These are phyloP conservation scores for Kwoniella sp. DNA, from an alignment of 768 basidiomycete genomes.

Conservation along the genomic window DNA sequence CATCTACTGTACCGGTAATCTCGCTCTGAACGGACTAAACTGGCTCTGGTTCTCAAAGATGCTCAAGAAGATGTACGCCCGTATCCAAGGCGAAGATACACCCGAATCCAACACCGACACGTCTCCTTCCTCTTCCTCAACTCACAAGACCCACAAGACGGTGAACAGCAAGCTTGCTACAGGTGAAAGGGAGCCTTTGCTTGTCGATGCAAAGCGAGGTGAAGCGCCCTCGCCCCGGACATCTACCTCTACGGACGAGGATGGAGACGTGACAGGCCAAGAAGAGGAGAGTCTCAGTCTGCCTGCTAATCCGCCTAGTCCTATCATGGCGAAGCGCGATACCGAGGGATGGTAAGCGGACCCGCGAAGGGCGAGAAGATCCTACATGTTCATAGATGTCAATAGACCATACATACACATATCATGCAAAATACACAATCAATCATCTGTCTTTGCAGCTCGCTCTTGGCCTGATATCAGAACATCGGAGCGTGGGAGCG, in stretches of 20 bases:
- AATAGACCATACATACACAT: neutral
- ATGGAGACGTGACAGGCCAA: neutral
- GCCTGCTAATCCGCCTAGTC: conserved; percentile 29
- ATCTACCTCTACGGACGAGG: neutral
- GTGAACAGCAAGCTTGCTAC: neutral
- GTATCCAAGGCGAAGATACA: conserved; percentile 28
- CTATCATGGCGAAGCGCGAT: conserved; percentile 5
- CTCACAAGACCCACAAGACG: neutral
- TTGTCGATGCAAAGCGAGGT: conserved; percentile 1
- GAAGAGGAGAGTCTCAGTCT: conserved; percentile 21
- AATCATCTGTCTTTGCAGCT: no score
- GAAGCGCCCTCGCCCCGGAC: neutral
- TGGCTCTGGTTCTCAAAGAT: conserved; percentile 58
- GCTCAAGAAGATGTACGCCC: conserved; percentile 40
- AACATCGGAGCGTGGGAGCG: no score
- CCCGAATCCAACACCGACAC: neutral
- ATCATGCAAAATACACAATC: no score
- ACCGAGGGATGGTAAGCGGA: conserved; percentile 10
- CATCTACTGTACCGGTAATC: conserved; percentile 64
- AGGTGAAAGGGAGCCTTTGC: conserved; percentile 18
- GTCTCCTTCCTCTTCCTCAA: neutral
- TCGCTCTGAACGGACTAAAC: conserved; percentile 72
- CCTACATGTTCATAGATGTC: neutral
- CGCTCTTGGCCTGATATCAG: no score
- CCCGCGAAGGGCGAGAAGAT: no score